Conservation (phyloP, 495 filamentous ascomycete genomes). For the Talaromyces trachyspermus region DNA sequence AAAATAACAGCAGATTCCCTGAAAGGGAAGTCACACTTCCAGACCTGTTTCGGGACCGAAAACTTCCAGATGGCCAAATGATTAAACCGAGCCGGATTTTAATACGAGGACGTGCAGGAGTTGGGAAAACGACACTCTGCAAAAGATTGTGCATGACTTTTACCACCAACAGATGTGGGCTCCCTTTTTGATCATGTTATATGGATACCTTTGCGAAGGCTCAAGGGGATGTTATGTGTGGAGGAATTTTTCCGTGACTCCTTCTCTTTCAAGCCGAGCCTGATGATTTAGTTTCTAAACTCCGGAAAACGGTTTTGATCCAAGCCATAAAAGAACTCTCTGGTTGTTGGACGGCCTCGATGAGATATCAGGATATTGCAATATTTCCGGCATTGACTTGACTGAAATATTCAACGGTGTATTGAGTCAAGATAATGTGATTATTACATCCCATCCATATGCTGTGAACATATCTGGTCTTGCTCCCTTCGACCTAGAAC, state of each 20-base stretch:
- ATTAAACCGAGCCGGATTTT: constrained; percentile 23
- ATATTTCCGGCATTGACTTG: constrained; percentile 10
- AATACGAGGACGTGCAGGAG: constrained; percentile 34
- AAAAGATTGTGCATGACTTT: constrained; percentile 28
- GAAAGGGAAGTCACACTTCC: constrained; percentile 16
- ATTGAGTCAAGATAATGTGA: constrained; percentile 24
- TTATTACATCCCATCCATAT: constrained; percentile 14
- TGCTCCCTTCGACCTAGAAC: constrained; percentile 10
- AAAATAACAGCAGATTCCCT: constrained; percentile 9
- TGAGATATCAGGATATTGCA: constrained; percentile 27
- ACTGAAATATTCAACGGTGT: constrained; percentile 21
- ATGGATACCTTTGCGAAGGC: constrained; percentile 29
- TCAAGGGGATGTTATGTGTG: constrained; percentile 14
- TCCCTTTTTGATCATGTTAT: constrained; percentile 23
- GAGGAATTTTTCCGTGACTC: constrained; percentile 18
- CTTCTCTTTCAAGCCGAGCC: constrained; percentile 9
- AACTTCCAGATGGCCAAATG: constrained; percentile 12
- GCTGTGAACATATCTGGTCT: background rate
- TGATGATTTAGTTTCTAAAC: constrained; percentile 12
- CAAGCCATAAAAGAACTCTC: constrained; percentile 19
- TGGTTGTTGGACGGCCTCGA: constrained; percentile 37
- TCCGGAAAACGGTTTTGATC: constrained; percentile 8
- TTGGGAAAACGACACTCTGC: constrained; percentile 40
- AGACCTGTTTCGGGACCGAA: constrained; percentile 18
- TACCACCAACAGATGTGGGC: constrained; percentile 16